Evolutionary conservation across 192 early-diverging fungal genomes (phyloP), one percentile per base, ranked within the genome.

Genomic region (Phycomyces nitens): DNA sequence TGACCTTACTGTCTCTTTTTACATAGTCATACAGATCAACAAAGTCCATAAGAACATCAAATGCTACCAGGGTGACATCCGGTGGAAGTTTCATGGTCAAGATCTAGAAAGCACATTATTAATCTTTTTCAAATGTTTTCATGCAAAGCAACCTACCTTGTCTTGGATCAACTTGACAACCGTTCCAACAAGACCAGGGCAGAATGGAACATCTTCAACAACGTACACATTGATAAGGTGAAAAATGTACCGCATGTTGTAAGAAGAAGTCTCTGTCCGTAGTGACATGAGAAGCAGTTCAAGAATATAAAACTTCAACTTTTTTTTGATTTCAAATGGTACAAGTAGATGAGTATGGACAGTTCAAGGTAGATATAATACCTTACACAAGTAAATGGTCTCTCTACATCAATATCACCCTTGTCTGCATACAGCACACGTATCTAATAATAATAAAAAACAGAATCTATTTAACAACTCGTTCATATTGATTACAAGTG

Each of bases 131-230:
- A n/a, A n/a, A n/a, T n/a, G n/a, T n/a, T n/a, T n/a, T n/a, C n/a
- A n/a, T n/a, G n/a, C n/a, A n/a, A n/a, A n/a, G n/a, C n/a, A 18
- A 18, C 18, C 20, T 82, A 92, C 87, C 87, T 86, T 93, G 56
- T 92, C 91, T 72, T 88, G 87, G 39, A 94, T 89, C 1, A 74
- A 68, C 38, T 85, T 81, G 21, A 91, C 85, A 23, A 91, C 84
- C 0, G 85, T 75, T 11, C 80, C 81, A 12, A 86, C 82, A 27
- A 92, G 66, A 14, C 89, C 88, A 41, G 88, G 88, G 57, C 87
- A 87, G 39, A 88, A 88, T 5, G 84, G 72, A 1, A 84, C 86
- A 78, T 94, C 92, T 56, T 94, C 89, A 34, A 83, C 74, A 0
- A 83, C 85, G 69, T 90, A 93, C 34, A 85, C 85, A 23, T 80